Evolutionary conservation across 441 rosid species (phyloP), one percentile per base, ranked within the genome.

Genomic region (Omphalea diandra): DNA sequence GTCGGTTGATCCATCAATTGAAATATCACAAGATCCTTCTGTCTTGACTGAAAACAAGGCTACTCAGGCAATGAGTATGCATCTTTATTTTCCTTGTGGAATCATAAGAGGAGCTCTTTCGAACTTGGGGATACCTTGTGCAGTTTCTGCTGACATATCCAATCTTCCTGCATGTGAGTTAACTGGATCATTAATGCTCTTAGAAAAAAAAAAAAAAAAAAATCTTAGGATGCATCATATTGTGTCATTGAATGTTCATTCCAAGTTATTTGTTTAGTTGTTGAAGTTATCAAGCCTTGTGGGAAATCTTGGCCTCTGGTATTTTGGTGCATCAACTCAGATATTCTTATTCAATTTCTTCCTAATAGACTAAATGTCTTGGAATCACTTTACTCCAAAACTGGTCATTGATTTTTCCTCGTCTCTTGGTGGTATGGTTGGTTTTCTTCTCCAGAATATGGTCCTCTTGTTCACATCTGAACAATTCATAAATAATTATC

Each of bases 41-140:
- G 75, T 75, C 35, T 43, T 75, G 60, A 83, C 83, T 7, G 98
- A 92, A 63, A 85, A 75, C 78, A 88, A 87, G 82, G 84, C 90
- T 57, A 74, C 90, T 41, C 90, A 89, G 75, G 88, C 90, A 0
- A 84, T 85, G 83, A 88, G 91, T 78, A 88, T 90, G 98, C 83
- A 88, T 79, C 81, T 90, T 31, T 90, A 95, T 81, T 95, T 95
- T 67, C 98, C 99, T 2, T 93, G 98, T 78, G 98, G 99, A 70
- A 93, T 95, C 71, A 95, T 95, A 72, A 86, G 96, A 76, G 99
- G 98, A 59, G 99, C 97, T 33, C 96, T 95, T 74, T 95, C 99
- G 24, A 95, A 93, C 80, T 83, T 95, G 79, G 99, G 99, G 74
- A 95, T 93, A 50, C 88, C 96, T 66, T 95, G 98, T 74, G 96